Evolutionary conservation across 2,329 filamentous ascomycete genomes (phyloP), one percentile per base, ranked within the genome.

Genomic region (Thermomyces lanuginosus): DNA sequence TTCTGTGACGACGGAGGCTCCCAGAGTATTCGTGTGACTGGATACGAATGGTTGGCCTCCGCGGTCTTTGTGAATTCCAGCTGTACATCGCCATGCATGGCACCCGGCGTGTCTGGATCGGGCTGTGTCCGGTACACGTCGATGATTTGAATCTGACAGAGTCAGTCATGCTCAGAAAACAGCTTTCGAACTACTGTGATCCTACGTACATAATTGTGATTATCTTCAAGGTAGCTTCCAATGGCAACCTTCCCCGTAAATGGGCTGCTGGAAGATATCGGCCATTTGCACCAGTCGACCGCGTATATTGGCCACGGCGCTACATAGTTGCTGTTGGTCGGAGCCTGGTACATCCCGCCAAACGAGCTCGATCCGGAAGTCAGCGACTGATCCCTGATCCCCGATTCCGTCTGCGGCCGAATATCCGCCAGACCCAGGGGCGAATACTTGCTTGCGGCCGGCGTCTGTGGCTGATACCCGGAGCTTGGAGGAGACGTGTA

Each of bases 221-320:
- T 86, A 55, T 98, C 89, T 56, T 98, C 89, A 27, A 95, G 60
- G 50, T 95, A 95, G 59, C 89, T 98, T 33, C 86, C 89, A 20
- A 98, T 66, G 8, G 89, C 89, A 41, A 98, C 69, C 55, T 95
- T 95, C 20, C 89, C 89, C 3, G 81, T 82, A 35, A 80, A 75
- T 39, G 60, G 60, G 27, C 44, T 50, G 19, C 74, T 43, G 56
- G 73, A 44, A 21, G 82, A 72, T 2, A 86, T 74, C 9, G 79
- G 72, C 86, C 89, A 98, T 56, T 98, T 98, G 61, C 89, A 98
- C 89, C 89, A 98, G 58, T 98, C 89, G 44, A 92, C 86, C 8
- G 89, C 86, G 51, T 95, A 98, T 29, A 92, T 75, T 8, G 83
- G 77, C 82, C 89, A 98, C 0, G 86, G 84, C 4, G 86, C 83